Percentiles rank a stretch among this genome's conserved stretches.
Evolutionary conservation across 2,329 filamentous ascomycete species (phyloP).

Genomic region (Ophiocordyceps robertsii): DNA sequence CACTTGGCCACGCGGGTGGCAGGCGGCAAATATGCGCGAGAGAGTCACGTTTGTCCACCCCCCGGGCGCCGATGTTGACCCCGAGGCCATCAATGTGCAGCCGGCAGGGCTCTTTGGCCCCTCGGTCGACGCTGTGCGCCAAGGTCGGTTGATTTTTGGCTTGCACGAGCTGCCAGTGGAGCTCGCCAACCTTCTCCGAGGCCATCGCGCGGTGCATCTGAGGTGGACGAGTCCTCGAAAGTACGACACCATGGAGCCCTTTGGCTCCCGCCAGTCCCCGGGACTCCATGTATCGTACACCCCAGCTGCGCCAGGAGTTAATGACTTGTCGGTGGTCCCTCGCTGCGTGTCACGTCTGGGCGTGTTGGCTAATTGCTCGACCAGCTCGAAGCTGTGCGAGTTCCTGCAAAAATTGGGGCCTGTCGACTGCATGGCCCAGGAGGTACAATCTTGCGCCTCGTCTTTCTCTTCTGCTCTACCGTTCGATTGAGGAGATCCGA

Average conservation of each 20-base stretch:
- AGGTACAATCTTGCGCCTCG: constrained; percentile 9
- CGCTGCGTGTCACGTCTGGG: background rate
- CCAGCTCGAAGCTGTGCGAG: constrained; percentile 39
- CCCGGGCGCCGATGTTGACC: constrained; percentile 50
- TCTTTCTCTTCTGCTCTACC: background rate
- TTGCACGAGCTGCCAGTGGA: constrained; percentile 61
- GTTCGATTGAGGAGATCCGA: no score
- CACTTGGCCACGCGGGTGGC: background rate
- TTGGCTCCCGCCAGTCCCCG: constrained; percentile 61
- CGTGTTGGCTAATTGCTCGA: background rate
- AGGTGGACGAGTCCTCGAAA: constrained; percentile 55
- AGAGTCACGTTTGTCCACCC: constrained; percentile 67
- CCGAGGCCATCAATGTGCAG: constrained; percentile 45
- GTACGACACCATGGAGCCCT: constrained; percentile 52
- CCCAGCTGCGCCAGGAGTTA: constrained; percentile 21
- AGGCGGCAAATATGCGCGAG: constrained; percentile 51
- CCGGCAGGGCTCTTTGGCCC: constrained; percentile 41
- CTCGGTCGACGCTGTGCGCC: constrained; percentile 51
- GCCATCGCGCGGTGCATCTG: constrained; percentile 61
- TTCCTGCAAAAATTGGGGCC: constrained; percentile 45
- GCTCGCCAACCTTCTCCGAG: constrained; percentile 46
- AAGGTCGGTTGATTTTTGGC: constrained; percentile 65
- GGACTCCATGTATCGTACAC: constrained; percentile 75
- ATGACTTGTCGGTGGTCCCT: constrained; percentile 7
- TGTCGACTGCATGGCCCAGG: constrained; percentile 35